These are phyloP conservation scores for Speleostelium caveatum DNA, from an alignment of 78 protist species.

Conservation along the genomic window DNA sequence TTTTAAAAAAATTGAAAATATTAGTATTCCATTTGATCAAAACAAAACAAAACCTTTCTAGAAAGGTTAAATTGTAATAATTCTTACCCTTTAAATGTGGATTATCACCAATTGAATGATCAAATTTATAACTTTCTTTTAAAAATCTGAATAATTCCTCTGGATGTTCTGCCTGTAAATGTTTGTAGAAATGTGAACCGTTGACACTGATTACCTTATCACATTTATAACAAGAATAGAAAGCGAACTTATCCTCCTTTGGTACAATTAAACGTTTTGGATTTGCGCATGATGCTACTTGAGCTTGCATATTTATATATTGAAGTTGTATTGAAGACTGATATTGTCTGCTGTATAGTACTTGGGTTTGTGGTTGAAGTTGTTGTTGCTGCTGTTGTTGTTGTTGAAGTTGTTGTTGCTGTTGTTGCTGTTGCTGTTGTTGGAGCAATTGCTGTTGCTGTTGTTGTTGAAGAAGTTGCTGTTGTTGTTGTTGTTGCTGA, in stretches of 20 bases:
- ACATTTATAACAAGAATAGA: slow-evolving; percentile 47
- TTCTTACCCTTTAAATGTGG: background rate
- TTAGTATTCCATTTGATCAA: background rate
- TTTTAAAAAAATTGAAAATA: background rate
- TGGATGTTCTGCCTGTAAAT: slow-evolving; percentile 57
- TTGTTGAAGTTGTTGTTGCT: background rate
- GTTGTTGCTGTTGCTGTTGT: background rate
- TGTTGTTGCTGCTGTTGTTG: background rate
- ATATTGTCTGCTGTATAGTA: background rate
- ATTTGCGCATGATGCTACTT: slow-evolving; percentile 30
- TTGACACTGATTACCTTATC: slow-evolving; percentile 54
- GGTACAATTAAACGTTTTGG: slow-evolving; percentile 19
- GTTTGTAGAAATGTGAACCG: slow-evolving; percentile 56
- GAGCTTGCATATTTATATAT: slow-evolving; percentile 29
- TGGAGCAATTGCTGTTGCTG: background rate
- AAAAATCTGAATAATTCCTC: slow-evolving; percentile 42
- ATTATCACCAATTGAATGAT: background rate
- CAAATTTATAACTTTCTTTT: slow-evolving; percentile 13
- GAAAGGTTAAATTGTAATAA: background rate
- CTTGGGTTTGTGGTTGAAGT: background rate
- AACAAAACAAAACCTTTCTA: too few relatives aligned
- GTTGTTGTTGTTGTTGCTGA: background rate
- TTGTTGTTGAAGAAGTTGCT: background rate
- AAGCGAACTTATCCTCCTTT: slow-evolving; percentile 36
- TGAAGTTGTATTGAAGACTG: slow-evolving; percentile 29